Percentiles rank a stretch among this genome's conserved stretches.
Evolutionary conservation across 129 eudicot genomes (phyloP).

Genomic region (Centella asiatica): DNA sequence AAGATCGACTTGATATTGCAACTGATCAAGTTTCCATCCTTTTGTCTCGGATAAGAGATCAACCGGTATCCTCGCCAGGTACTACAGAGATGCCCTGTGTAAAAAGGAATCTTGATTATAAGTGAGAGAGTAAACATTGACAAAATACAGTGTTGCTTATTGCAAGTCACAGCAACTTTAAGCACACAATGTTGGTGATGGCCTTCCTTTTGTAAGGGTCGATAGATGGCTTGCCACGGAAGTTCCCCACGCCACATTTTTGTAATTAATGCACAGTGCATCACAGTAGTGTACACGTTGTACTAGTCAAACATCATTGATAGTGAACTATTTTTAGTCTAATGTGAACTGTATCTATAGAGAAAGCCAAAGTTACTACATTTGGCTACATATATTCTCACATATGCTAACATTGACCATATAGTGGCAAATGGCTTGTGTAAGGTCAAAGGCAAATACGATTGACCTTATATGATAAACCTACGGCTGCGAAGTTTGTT

Average conservation of each 20-base stretch:
- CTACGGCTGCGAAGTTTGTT: no score
- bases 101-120: slow-evolving; percentile 22
- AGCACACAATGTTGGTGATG: not conserved
- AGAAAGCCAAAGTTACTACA: not conserved
- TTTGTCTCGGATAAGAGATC: slow-evolving; percentile 68
- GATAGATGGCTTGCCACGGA: slow-evolving; percentile 1
- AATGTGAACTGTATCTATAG: not conserved
- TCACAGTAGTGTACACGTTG: not conserved
- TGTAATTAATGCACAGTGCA: slow-evolving; percentile 4
- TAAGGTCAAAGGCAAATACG: no score
- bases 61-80: slow-evolving; percentile 49
- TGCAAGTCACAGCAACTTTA: not conserved
- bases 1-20: slow-evolving; percentile 74
- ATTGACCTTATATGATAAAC: no score
- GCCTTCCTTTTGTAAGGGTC: slow-evolving; percentile 1
- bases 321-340: not conserved
- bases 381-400: not conserved
- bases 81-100: slow-evolving; percentile 30
- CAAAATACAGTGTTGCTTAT: no score
- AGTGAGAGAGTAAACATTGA: no score
- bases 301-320: slow-evolving; percentile 3
- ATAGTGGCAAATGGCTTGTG: not conserved
- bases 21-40: slow-evolving; percentile 74
- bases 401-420: not conserved
- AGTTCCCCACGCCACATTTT: slow-evolving; percentile 1